Evolutionary conservation across 169 alveolate genomes (phyloP).

Genomic region (Miamiensis avidus): DNA sequence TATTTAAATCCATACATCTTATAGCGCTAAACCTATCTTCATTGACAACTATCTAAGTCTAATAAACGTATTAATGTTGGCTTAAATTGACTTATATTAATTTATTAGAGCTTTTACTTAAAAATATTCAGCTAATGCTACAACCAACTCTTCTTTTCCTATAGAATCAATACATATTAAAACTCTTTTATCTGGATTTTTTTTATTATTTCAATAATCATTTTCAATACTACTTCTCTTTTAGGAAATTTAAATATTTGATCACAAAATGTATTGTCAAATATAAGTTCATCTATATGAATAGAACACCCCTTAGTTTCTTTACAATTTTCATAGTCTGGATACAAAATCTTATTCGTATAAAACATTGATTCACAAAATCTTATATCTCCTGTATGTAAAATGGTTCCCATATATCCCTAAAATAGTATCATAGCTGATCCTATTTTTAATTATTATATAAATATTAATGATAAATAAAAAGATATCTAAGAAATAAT

Average conservation of each 20-base stretch:
- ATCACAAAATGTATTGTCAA: conserved; percentile 78
- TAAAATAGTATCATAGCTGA: conserved; percentile 74
- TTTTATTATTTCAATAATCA: conserved; percentile 50
- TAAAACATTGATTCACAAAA: conserved; percentile 56
- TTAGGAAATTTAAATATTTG: conserved; percentile 70
- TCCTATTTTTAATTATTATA: not conserved
- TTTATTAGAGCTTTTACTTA: too few species aligned
- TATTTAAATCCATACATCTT: conserved; percentile 42
- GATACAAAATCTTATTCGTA: conserved; percentile 47
- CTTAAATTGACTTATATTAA: too few species aligned
- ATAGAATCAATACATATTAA: conserved; percentile 60
- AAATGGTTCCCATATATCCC: conserved; percentile 75
- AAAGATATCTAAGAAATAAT: too few species aligned
- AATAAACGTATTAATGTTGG: too few species aligned
- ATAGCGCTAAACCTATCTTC: conserved; percentile 58
- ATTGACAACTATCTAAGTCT: conserved; percentile 68
- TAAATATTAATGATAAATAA: too few species aligned
- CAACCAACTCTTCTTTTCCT: conserved; percentile 74
- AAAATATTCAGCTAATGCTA: conserved; percentile 60
- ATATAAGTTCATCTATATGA: conserved; percentile 62
- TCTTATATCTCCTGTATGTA: conserved; percentile 83
- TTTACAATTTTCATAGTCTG: conserved; percentile 18
- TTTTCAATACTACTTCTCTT: conserved; percentile 63
- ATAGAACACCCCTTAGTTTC: conserved; percentile 28
- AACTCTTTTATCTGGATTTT: conserved; percentile 55